Conservation (phyloP, 495 filamentous ascomycete genomes). For the Chaetomium tenue region DNA sequence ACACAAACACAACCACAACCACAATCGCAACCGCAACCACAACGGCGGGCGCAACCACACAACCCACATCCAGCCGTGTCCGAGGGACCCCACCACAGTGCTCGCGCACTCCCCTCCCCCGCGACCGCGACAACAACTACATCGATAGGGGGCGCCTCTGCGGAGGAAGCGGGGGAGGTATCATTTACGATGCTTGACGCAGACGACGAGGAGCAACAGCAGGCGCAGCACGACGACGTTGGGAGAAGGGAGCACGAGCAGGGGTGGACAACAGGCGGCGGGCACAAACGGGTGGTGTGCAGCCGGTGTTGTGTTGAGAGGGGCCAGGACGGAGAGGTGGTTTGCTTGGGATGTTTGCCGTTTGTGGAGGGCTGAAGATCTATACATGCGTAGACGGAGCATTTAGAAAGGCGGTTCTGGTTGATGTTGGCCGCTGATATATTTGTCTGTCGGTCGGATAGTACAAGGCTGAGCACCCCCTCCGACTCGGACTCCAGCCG, state of each 20-base stretch:
- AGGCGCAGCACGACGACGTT: no score
- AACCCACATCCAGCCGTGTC: no score
- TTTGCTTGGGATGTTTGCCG: conserved; percentile 47
- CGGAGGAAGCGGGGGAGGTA: conserved; percentile 21
- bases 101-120: not conserved
- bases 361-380: conserved; percentile 40
- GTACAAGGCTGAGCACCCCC: no score
- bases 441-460: no score
- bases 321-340: conserved; percentile 47
- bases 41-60: no score
- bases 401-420: no score
- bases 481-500: no score
- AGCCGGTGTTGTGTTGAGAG: conserved; percentile 49
- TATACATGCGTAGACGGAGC: no score
- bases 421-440: no score
- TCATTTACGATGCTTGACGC: conserved; percentile 46
- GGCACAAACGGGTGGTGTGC: conserved; percentile 45
- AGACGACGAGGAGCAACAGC: conserved; percentile 24
- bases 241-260: conserved; percentile 1
- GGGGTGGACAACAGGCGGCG: conserved; percentile 35
- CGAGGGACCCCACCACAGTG: not conserved
- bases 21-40: not conserved
- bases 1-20: not conserved
- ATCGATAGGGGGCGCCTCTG: not conserved
- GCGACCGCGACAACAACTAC: not conserved